A percentile compares a stretch with the other conserved stretches of the same genome.
Conservation (phyloP, 371 early-diverging fungal species). For the Lichtheimia hyalospora region DNA sequence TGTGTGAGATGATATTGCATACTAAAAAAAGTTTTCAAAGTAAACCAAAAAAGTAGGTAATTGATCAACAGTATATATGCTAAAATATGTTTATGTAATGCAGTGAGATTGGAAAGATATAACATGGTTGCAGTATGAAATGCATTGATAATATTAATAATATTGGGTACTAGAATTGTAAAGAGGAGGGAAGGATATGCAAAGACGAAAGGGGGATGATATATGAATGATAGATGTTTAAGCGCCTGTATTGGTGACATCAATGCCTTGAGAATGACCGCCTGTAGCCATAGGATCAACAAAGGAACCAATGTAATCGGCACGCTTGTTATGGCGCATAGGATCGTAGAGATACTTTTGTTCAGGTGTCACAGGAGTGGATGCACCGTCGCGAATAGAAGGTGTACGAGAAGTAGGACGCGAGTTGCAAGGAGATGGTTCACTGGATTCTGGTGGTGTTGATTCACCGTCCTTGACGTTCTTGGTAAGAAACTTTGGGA, state of each 20-base stretch:
- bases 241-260: constrained; percentile 33
- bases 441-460: constrained; percentile 3
- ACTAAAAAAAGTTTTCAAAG: no score
- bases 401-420: constrained; percentile 2
- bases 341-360: constrained; percentile 37
- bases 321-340: constrained; percentile 34
- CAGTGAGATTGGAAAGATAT: background rate
- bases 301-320: constrained; percentile 33
- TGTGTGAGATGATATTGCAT: no score
- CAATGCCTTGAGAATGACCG: constrained; percentile 18
- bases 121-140: background rate
- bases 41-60: background rate
- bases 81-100: background rate
- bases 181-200: background rate
- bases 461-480: constrained; percentile 5
- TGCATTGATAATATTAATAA: background rate
- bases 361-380: constrained; percentile 3
- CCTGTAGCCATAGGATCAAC: constrained; percentile 43
- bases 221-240: constrained; percentile 6
- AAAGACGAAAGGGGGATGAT: background rate
- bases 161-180: background rate
- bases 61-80: background rate
- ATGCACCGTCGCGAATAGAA: background rate
- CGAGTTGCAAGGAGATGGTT: constrained; percentile 5
- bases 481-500: constrained; percentile 9